phyloP scores from a whole-genome alignment of 306 rosid genomes.

The Urtica urens region DNA sequence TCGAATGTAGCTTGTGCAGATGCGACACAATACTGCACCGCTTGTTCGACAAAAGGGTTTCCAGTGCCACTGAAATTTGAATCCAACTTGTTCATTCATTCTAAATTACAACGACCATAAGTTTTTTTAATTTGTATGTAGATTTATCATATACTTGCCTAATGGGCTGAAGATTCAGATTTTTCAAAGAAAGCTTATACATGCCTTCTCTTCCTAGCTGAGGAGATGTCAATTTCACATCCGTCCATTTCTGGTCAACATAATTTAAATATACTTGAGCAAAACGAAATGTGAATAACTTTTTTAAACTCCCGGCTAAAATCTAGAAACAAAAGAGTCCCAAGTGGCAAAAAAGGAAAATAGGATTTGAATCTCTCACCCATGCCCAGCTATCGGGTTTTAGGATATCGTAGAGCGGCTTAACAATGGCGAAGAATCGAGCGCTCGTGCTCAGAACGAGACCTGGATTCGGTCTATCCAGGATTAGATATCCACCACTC shows the following conservation, averaged over 20 bases:
- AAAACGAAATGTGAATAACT: background rate
- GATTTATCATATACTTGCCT: no score
- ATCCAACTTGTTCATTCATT: conserved; percentile 11
- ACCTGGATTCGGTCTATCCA: conserved; percentile 14
- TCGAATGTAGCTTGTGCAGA: conserved; percentile 64
- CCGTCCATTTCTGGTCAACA: conserved; percentile 66
- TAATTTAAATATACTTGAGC: background rate
- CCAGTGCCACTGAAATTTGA: conserved; percentile 53
- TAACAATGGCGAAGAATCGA: conserved; percentile 22
- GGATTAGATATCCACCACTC: conserved; percentile 14
- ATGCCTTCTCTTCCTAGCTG: conserved; percentile 70
- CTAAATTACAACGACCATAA: no score
- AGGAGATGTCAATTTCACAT: conserved; percentile 78
- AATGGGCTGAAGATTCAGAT: conserved; percentile 36
- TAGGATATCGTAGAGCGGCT: conserved; percentile 42
- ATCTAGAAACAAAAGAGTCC: background rate
- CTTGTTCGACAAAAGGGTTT: conserved; percentile 92
- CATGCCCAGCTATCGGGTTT: conserved; percentile 60
- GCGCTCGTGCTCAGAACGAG: conserved; percentile 16
- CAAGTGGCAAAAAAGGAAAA: background rate
- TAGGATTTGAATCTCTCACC: conserved; percentile 29
- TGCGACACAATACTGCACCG: conserved; percentile 80
- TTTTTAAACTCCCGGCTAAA: no score
- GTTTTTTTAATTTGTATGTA: no score
- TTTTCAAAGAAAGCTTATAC: conserved; percentile 56